Percentiles rank a stretch among this genome's conserved stretches.
Evolutionary conservation across 2,329 filamentous ascomycete species (phyloP).

Genomic region (Torrubiella hemipterigena): DNA sequence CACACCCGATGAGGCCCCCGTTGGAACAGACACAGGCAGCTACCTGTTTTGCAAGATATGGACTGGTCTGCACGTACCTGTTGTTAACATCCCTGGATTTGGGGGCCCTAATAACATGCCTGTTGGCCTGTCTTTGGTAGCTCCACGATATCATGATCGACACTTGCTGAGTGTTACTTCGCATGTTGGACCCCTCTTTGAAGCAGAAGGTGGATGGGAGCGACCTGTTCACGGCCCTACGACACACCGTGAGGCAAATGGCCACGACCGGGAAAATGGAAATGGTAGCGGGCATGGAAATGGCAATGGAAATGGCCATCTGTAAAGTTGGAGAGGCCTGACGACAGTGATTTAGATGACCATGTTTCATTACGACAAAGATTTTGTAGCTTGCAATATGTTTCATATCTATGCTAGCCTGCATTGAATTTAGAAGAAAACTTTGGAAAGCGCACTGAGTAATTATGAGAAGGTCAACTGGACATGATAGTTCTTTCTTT

Average conservation of each 20-base stretch:
- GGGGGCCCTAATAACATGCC: constrained; percentile 40
- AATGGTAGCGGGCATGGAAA: background rate
- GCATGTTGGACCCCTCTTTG: constrained; percentile 21
- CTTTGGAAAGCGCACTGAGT: too few relatives aligned
- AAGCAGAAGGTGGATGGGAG: constrained; percentile 19
- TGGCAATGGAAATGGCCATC: background rate
- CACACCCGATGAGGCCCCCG: constrained; percentile 45
- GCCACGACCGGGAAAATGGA: background rate
- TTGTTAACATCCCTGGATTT: constrained; percentile 54
- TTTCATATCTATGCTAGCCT: too few relatives aligned
- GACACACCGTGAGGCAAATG: too few relatives aligned
- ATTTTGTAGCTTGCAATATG: too few relatives aligned
- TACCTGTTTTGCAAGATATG: constrained; percentile 37
- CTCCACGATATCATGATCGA: constrained; percentile 32
- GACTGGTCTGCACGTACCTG: constrained; percentile 49
- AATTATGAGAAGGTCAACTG: too few relatives aligned
- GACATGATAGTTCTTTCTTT: too few relatives aligned
- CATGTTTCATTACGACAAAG: too few relatives aligned
- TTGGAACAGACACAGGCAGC: constrained; percentile 36
- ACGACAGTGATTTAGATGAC: too few relatives aligned
- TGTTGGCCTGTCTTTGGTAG: constrained; percentile 43
- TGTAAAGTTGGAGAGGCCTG: too few relatives aligned
- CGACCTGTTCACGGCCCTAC: background rate
- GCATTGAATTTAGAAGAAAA: too few relatives aligned
- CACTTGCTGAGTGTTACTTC: constrained; percentile 30